phyloP scores from a whole-genome alignment of 768 basidiomycete species.

The Pleurotus djamor region DNA sequence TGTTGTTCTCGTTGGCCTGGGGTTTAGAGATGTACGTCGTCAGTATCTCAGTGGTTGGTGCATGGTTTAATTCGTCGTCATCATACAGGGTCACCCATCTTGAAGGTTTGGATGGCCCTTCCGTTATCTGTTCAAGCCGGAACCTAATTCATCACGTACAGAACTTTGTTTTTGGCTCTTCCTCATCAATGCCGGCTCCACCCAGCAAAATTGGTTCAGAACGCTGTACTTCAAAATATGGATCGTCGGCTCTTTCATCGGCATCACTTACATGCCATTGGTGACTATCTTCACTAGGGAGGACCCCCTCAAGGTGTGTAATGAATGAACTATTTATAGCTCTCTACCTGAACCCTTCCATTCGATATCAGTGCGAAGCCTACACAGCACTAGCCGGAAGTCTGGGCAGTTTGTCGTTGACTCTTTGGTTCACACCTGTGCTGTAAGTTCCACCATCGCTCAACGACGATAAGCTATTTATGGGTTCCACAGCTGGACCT shows the following conservation, averaged over 20 bases:
- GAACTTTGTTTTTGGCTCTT: conserved; percentile 90
- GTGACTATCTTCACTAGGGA: conserved; percentile 62
- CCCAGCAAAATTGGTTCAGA: conserved; percentile 74
- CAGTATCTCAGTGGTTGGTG: not conserved
- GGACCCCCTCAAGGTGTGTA: conserved; percentile 55
- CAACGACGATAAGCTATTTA: conserved; percentile 6
- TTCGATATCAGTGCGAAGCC: conserved; percentile 54
- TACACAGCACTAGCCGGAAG: conserved; percentile 70
- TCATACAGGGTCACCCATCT: conserved; percentile 66
- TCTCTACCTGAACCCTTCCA: conserved; percentile 4
- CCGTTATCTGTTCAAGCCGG: not conserved
- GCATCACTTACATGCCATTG: conserved; percentile 66
- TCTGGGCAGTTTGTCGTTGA: conserved; percentile 65
- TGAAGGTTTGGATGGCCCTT: conserved; percentile 50
- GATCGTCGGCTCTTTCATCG: conserved; percentile 60
- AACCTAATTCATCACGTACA: conserved; percentile 21
- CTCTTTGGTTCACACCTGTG: conserved; percentile 72
- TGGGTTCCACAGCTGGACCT: conserved; percentile 46
- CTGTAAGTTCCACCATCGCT: conserved; percentile 39
- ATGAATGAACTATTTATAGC: not conserved
- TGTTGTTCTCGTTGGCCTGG: conserved; percentile 70
- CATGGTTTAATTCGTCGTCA: not conserved
- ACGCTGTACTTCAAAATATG: conserved; percentile 75
- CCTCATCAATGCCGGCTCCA: conserved; percentile 62
- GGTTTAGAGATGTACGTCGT: conserved; percentile 66